These are phyloP conservation scores for Lasiodiplodia theobromae DNA, from an alignment of 2,329 filamentous ascomycete genomes.

Conservation along the genomic window DNA sequence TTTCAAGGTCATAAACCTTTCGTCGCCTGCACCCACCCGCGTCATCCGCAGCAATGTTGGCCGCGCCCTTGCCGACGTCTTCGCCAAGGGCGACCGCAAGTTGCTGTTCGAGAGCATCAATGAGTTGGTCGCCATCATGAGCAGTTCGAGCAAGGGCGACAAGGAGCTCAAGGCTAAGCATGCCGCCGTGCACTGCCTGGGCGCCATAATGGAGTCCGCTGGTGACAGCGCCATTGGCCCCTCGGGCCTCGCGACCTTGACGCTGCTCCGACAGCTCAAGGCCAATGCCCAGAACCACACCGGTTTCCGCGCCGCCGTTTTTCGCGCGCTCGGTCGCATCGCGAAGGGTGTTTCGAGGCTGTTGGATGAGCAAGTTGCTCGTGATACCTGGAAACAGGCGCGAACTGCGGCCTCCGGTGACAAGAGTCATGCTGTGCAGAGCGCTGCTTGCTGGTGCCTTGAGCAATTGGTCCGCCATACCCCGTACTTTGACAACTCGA, in stretches of 20 bases:
- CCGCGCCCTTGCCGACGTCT: slow-evolving; percentile 81
- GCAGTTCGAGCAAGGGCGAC: slow-evolving; percentile 74
- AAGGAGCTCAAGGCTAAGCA: slow-evolving; percentile 81
- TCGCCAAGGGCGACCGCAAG: slow-evolving; percentile 86
- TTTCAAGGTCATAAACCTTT: slow-evolving; percentile 87
- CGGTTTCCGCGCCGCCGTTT: slow-evolving; percentile 79
- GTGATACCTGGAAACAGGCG: slow-evolving; percentile 92
- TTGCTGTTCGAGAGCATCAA: slow-evolving; percentile 94
- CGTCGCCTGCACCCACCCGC: slow-evolving; percentile 81
- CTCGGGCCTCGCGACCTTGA: slow-evolving; percentile 75
- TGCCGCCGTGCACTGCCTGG: slow-evolving; percentile 85
- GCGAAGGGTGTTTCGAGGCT: slow-evolving; percentile 76
- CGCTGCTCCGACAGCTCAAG: slow-evolving; percentile 81
- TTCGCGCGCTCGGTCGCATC: slow-evolving; percentile 78
- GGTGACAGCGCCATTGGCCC: slow-evolving; percentile 91
- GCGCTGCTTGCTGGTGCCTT: slow-evolving; percentile 79
- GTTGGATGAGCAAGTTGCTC: slow-evolving; percentile 82
- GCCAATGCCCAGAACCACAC: slow-evolving; percentile 74
- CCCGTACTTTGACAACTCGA: slow-evolving; percentile 82
- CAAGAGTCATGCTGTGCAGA: slow-evolving; percentile 82
- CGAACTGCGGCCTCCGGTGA: slow-evolving; percentile 78
- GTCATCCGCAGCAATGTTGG: slow-evolving; percentile 91
- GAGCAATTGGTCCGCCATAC: slow-evolving; percentile 76
- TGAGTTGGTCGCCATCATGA: slow-evolving; percentile 77
- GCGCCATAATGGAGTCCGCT: slow-evolving; percentile 87